Conservation (phyloP, 2,329 filamentous ascomycete genomes). For the Monilinia vaccinii-corymbosi region DNA sequence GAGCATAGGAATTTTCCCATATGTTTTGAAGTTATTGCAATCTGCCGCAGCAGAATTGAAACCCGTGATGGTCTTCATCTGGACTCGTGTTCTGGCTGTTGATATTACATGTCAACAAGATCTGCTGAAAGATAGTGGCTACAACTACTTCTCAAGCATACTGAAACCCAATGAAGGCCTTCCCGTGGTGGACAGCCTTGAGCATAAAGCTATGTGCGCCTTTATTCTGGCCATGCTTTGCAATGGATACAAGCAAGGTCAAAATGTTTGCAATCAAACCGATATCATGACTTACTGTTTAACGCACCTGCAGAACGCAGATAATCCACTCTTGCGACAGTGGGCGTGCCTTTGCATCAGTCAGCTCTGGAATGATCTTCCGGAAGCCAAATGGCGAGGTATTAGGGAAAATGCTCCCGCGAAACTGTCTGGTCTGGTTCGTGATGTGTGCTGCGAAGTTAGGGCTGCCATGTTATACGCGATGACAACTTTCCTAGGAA, state of each 20-base stretch:
- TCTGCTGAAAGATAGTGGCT: constrained; percentile 91
- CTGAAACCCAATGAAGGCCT: constrained; percentile 76
- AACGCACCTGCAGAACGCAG: constrained; percentile 70
- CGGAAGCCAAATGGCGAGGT: constrained; percentile 93
- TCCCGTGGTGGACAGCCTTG: constrained; percentile 77
- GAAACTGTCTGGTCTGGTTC: constrained; percentile 69
- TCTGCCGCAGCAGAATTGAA: constrained; percentile 92
- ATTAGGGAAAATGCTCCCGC: constrained; percentile 75
- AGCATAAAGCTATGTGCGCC: constrained; percentile 97
- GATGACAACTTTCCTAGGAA: constrained; percentile 87
- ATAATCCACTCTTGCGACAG: constrained; percentile 82
- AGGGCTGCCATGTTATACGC: constrained; percentile 89
- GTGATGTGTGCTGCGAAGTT: constrained; percentile 86
- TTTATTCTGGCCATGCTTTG: constrained; percentile 97
- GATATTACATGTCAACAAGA: constrained; percentile 91
- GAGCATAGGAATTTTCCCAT: constrained; percentile 97
- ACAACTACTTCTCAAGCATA: constrained; percentile 92
- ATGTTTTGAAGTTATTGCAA: constrained; percentile 93
- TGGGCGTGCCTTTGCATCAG: constrained; percentile 95
- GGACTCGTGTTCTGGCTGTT: constrained; percentile 90
- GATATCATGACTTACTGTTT: constrained; percentile 88
- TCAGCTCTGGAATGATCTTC: constrained; percentile 84
- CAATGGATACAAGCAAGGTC: constrained; percentile 85
- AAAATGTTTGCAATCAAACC: constrained; percentile 81
- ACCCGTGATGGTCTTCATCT: constrained; percentile 99